Base-by-base conservation (phyloP, 23 red algal genomes). In the Pyropia yezoensis region DNA sequence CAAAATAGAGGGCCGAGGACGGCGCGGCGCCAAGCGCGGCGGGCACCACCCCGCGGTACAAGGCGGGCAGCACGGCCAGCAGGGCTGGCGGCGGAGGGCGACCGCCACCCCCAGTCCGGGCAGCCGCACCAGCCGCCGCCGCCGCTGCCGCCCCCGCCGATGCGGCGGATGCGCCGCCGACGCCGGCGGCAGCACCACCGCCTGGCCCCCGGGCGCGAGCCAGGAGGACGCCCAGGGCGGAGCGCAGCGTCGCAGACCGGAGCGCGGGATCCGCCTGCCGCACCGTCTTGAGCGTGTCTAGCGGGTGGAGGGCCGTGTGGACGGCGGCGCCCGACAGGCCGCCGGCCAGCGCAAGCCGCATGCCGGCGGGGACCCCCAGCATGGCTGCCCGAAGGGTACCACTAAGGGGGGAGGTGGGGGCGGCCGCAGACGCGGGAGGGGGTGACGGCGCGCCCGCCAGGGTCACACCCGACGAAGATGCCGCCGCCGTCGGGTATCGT, bases 261-360 rank as follows among this genome's bases (percentile, higher is more conserved):
- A 47, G 39, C 59, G 49, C 59, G 21, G 90, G 77, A 62, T 95
- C 76, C 47, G 90, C 62, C 69, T 95, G 90, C 28, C 90, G 90
- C 51, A 95, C 60, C 20, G 80, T 95, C 56, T 95, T 95, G 30
- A 88, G 61, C 30, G 90, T 95, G 58, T 95, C 90, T 12, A 95
- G 57, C 11, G 90, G 90, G 65, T 87, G 81, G 26, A 95, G 60
- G 27, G 82, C 22, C 14, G 67, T 70, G 74, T 83, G 83, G 7
- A 76, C 79, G 64, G 78, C 33, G 60, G 74, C 79, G 26, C 90
- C 90, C 21, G 90, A 82, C 18, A 95, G 76, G 1, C 67, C 90
- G 33, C 90, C 90, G 19, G 90, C 90, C 21, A 79, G 54, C 12
- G 90, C 90, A 0, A 78, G 76, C 61, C 83, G 83, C 76, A 85